Percentiles rank a stretch among this genome's conserved stretches.
Conservation (phyloP, 371 early-diverging fungal genomes). For the Circinella umbellata region DNA sequence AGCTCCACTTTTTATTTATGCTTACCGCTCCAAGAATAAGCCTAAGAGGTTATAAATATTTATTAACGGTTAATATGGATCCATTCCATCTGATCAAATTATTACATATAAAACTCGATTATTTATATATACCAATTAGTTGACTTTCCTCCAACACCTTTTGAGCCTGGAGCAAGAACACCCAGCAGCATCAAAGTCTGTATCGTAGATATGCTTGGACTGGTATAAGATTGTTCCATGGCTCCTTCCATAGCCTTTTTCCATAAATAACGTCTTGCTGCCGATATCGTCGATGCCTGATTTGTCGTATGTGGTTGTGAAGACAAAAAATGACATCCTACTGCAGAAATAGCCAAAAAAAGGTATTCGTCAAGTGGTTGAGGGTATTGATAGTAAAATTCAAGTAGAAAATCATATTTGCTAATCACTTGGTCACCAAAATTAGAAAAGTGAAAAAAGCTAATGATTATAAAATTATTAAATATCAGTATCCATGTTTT, state of each 20-base stretch:
- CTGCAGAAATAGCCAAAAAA: not conserved
- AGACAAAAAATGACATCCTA: not conserved
- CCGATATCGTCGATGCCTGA: too few species aligned
- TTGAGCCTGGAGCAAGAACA: not conserved
- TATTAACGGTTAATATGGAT: too few species aligned
- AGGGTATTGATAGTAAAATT: constrained; percentile 8
- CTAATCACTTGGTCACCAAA: too few species aligned
- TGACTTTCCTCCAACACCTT: not conserved
- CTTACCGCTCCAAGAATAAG: too few species aligned
- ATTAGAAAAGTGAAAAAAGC: too few species aligned
- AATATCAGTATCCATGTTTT: too few species aligned
- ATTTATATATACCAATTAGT: not conserved
- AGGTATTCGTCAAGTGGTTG: not conserved
- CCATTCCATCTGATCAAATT: too few species aligned
- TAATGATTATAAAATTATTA: too few species aligned
- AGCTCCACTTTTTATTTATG: too few species aligned
- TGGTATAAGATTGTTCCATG: not conserved
- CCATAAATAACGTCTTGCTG: not conserved
- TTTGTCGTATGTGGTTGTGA: too few species aligned
- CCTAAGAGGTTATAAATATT: too few species aligned
- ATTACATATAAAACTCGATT: too few species aligned
- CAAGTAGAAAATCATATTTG: not conserved
- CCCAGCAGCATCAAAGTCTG: not conserved
- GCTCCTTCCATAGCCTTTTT: not conserved
- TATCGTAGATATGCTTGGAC: not conserved